Conservation (phyloP, 2,329 filamentous ascomycete species). For the Colletotrichum gigasporum region DNA sequence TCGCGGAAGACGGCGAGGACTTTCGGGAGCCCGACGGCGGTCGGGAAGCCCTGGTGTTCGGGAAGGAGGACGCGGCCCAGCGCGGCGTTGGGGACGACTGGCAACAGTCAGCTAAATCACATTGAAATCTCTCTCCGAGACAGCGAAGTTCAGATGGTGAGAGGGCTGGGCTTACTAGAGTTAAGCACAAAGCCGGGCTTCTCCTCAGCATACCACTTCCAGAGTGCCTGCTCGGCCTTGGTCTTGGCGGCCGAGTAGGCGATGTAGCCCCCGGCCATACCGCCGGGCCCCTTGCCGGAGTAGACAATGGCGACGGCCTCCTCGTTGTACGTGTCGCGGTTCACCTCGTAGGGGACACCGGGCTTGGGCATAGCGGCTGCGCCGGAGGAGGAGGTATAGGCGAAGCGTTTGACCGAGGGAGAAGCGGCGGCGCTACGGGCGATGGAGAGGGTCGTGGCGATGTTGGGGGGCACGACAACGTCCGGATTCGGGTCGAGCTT, state of each 20-base stretch:
- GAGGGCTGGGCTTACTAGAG: background rate
- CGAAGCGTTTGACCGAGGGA: conserved; percentile 48
- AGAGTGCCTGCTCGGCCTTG: conserved; percentile 46
- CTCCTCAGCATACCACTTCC: conserved; percentile 46
- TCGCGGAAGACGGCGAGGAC: conserved; percentile 10
- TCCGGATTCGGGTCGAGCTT: conserved; percentile 46
- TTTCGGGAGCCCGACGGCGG: conserved; percentile 34
- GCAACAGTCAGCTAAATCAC: background rate
- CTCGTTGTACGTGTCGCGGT: conserved; percentile 45
- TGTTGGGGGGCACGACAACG: conserved; percentile 44
- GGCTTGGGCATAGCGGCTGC: conserved; percentile 35
- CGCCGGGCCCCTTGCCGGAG: conserved; percentile 40
- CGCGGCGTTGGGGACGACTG: conserved; percentile 41
- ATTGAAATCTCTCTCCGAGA: background rate
- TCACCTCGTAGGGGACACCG: conserved; percentile 32
- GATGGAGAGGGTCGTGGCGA: conserved; percentile 40
- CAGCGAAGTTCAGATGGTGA: background rate
- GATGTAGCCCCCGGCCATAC: conserved; percentile 33
- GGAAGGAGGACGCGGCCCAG: conserved; percentile 35
- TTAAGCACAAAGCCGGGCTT: conserved; percentile 44
- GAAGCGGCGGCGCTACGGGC: conserved; percentile 45
- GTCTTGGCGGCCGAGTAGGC: conserved; percentile 50
- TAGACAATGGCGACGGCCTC: conserved; percentile 42
- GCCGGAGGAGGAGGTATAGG: conserved; percentile 48
- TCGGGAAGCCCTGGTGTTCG: conserved; percentile 33